Evolutionary conservation across 1,284 basidiomycete species (phyloP).

Genomic region (Agroathelia rolfsii): DNA sequence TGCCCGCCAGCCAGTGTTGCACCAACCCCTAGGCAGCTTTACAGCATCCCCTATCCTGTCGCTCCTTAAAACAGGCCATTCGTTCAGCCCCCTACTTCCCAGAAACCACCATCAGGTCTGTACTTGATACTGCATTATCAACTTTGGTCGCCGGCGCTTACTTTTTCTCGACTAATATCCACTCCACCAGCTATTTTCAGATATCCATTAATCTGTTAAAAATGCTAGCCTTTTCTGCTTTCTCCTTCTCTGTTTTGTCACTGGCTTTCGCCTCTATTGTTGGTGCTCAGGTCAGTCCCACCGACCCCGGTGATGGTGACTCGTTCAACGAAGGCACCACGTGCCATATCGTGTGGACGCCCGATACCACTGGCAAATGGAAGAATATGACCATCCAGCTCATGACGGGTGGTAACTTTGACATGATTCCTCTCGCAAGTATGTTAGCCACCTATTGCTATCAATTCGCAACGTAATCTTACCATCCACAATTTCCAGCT

Average conservation of each 20-base stretch:
- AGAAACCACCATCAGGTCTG: conserved; percentile 5
- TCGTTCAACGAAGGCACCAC: conserved; percentile 44
- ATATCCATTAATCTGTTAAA: conserved; percentile 7
- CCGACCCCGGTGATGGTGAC: conserved; percentile 40
- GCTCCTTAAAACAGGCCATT: conserved; percentile 12
- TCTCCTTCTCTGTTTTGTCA: conserved; percentile 31
- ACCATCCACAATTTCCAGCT: conserved; percentile 24
- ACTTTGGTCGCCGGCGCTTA: no score
- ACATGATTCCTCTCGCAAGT: conserved; percentile 66
- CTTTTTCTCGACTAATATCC: conserved; percentile 3
- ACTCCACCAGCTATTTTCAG: conserved; percentile 2
- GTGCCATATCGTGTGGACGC: conserved; percentile 47
- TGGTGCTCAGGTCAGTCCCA: conserved; percentile 44
- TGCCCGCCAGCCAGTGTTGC: no score
- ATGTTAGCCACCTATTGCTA: conserved; percentile 17
- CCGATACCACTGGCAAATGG: conserved; percentile 50
- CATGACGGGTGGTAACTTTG: conserved; percentile 68
- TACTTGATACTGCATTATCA: no score
- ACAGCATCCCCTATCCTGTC: conserved; percentile 12
- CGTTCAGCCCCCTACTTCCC: conserved; percentile 2
- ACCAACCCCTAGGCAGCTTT: no score
- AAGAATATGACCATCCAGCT: conserved; percentile 61
- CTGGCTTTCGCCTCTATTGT: conserved; percentile 21
- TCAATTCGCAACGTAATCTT: conserved; percentile 1
- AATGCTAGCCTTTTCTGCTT: conserved; percentile 33